Evolutionary conservation across 2,329 filamentous ascomycete genomes (phyloP), one percentile per base, ranked within the genome.

Genomic region (Trichoderma hamatum): DNA sequence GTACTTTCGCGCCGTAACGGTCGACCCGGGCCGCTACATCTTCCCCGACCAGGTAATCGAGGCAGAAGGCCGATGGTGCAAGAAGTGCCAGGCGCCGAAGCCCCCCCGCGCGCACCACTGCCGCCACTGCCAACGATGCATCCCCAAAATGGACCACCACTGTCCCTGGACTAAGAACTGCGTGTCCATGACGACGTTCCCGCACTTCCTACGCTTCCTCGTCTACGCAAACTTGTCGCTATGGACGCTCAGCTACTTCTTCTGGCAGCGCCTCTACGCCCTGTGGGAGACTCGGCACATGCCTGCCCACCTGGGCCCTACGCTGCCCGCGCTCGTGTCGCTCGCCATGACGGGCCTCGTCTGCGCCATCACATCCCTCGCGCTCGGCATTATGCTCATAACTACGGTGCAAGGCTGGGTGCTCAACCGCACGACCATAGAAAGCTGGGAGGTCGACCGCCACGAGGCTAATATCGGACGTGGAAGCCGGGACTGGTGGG

Each of bases 131-230:
- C 83, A 83, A 72, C 88, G 90, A 74, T 94, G 92, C 78, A 87
- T 94, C 60, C 90, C 91, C 46, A 91, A 89, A 80, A 94, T 94
- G 92, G 92, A 94, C 80, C 91, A 94, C 80, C 92, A 96, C 81
- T 96, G 92, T 76, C 92, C 92, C 3, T 96, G 92, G 92, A 95
- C 92, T 3, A 83, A 81, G 70, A 95, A 94, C 80, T 96, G 93
- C 81, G 91, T 96, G 65, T 94, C 91, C 14, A 87, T 94, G 78
- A 90, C 89, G 70, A 94, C 91, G 1, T 92, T 94, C 74, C 92
- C 93, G 9, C 90, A 95, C 80, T 96, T 96, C 79, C 72, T 94
- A 58, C 91, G 92, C 74, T 95, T 96, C 81, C 83, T 96, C 54
- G 77, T 88, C 71, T 94, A 89, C 77, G 84, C 91, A 30, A 90